Conservation (phyloP, 2,329 filamentous ascomycete species). For the Neodidymelliopsis sp. region DNA sequence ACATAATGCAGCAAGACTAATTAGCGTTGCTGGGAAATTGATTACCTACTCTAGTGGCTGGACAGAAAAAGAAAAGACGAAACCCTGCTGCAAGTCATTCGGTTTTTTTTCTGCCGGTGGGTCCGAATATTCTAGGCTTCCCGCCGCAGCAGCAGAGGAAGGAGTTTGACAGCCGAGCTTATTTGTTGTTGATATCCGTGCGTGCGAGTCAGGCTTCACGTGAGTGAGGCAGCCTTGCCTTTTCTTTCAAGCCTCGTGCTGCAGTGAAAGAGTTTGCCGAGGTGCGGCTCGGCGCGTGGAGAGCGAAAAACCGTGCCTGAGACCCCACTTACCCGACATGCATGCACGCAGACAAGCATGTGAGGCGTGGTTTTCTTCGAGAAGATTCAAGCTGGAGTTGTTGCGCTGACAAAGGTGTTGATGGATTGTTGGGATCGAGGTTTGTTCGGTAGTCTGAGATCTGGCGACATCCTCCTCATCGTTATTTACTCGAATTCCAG, state of each 20-base stretch:
- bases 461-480: no score
- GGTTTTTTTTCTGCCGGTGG: constrained; percentile 21
- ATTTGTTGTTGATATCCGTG: neutral
- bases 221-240: constrained; percentile 9
- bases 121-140: constrained; percentile 13
- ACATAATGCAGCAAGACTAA: neutral
- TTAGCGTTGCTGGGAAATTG: constrained; percentile 1
- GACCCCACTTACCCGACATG: constrained; percentile 1
- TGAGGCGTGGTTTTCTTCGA: no score
- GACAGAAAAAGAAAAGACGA: neutral
- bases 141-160: constrained; percentile 17
- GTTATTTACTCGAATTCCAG: no score
- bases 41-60: no score
- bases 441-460: no score
- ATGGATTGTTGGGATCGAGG: neutral
- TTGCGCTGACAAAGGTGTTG: constrained; percentile 9
- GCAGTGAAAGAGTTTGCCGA: constrained; percentile 11
- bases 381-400: constrained; percentile 5
- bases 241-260: constrained; percentile 3
- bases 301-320: constrained; percentile 4
- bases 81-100: constrained; percentile 14
- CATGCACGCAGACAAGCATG: neutral
- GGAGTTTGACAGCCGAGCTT: constrained; percentile 20
- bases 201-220: constrained; percentile 6
- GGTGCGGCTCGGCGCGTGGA: constrained; percentile 18